A percentile compares a stretch with the other conserved stretches of the same genome.
Conservation (phyloP, 106 monocot genomes). For the Phalaenopsis aphrodite region DNA sequence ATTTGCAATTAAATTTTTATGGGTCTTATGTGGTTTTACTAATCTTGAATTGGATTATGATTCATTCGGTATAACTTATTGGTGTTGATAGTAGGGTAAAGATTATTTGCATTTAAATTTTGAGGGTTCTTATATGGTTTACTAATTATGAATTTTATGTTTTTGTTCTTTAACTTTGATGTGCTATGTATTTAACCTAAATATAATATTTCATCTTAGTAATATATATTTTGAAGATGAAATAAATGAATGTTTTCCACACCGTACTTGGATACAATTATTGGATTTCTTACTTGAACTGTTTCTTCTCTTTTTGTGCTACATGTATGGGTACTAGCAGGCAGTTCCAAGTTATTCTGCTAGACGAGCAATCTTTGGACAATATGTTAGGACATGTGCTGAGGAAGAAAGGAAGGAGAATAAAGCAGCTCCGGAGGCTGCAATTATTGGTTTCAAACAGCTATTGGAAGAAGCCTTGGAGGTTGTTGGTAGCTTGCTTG, state of each 20-base stretch:
- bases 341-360: conserved; percentile 78
- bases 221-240: background rate
- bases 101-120: background rate
- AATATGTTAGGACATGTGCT: conserved; percentile 86
- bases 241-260: background rate
- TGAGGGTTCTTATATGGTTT: background rate
- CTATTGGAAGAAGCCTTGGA: conserved; percentile 85
- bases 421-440: conserved; percentile 89
- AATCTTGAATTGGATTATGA: too few relatives aligned
- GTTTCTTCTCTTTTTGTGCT: background rate
- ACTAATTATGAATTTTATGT: background rate
- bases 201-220: background rate
- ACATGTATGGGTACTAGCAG: conserved; percentile 22
- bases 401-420: conserved; percentile 97
- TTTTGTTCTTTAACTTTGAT: background rate
- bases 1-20: too few relatives aligned
- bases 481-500: conserved; percentile 33
- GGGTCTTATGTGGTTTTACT: too few relatives aligned
- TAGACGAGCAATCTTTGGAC: conserved; percentile 79
- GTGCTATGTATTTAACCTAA: background rate
- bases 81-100: background rate
- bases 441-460: conserved; percentile 65
- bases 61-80: background rate
- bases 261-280: background rate
- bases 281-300: background rate